Percentiles rank a stretch among this genome's conserved stretches.
Conservation (phyloP, 2,329 filamentous ascomycete species). For the Aspergillus pseudonomiae region DNA sequence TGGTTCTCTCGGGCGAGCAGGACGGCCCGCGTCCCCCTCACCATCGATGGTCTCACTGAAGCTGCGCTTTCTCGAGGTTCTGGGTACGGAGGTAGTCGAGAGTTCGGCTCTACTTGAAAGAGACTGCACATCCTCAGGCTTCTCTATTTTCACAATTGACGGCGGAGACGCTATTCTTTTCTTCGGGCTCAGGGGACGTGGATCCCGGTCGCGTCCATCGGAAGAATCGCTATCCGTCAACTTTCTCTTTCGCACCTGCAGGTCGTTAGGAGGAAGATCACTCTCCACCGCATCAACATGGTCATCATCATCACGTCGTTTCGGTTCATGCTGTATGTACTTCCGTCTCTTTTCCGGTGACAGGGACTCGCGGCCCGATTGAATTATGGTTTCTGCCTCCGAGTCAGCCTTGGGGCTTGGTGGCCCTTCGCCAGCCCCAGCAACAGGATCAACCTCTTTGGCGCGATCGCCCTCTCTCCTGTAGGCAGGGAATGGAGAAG, state of each 20-base stretch:
- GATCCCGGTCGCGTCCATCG: slow-evolving; percentile 25
- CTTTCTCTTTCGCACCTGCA: slow-evolving; percentile 35
- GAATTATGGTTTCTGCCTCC: slow-evolving; percentile 54
- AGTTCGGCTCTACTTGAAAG: slow-evolving; percentile 28
- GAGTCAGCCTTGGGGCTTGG: slow-evolving; percentile 49
- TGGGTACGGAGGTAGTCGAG: slow-evolving; percentile 17
- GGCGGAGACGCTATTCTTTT: slow-evolving; percentile 35
- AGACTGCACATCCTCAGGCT: slow-evolving; percentile 33
- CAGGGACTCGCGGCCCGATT: slow-evolving; percentile 48
- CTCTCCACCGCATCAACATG: slow-evolving; percentile 22
- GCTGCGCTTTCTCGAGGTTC: slow-evolving; percentile 39
- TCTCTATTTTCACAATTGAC: slow-evolving; percentile 42
- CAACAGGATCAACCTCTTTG: slow-evolving; percentile 29
- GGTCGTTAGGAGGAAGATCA: slow-evolving; percentile 26
- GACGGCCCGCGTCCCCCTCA: slow-evolving; percentile 32
- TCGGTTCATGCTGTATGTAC: slow-evolving; percentile 42
- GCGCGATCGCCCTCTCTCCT: slow-evolving; percentile 26
- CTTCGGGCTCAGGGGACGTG: slow-evolving; percentile 29
- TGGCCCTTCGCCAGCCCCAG: slow-evolving; percentile 38
- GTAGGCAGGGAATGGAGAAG: slow-evolving; percentile 21
- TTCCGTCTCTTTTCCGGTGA: slow-evolving; percentile 52
- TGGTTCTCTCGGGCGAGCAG: slow-evolving; percentile 23
- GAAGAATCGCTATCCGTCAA: slow-evolving; percentile 31
- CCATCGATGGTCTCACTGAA: slow-evolving; percentile 40
- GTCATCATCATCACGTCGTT: slow-evolving; percentile 33